A percentile compares a stretch with the other conserved stretches of the same genome.
These are phyloP conservation scores for Ormosia semicastrata DNA, from an alignment of 306 rosid species.

Conservation along the genomic window DNA sequence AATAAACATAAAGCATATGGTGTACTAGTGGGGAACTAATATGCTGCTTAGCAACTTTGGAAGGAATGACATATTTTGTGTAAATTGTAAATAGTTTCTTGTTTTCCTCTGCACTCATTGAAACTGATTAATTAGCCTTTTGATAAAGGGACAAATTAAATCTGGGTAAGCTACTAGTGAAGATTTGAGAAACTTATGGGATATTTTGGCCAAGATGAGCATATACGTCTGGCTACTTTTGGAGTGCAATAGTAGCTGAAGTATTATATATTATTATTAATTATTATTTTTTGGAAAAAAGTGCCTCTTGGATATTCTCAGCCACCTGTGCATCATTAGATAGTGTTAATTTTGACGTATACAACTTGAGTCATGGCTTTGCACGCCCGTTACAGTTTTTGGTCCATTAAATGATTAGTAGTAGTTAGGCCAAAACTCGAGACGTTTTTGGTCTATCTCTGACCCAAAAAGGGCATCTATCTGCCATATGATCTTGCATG, in stretches of 20 bases:
- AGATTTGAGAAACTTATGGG: neutral
- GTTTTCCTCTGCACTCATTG: slow-evolving; percentile 7
- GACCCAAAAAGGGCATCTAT: neutral
- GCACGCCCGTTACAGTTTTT: neutral
- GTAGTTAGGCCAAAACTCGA: neutral
- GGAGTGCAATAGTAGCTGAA: neutral
- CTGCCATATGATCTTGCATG: neutral
- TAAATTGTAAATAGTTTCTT: slow-evolving; percentile 27
- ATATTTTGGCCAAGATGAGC: neutral
- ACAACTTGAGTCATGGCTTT: neutral
- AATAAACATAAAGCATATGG: slow-evolving; percentile 22
- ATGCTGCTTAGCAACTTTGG: neutral
- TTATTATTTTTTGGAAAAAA: neutral
- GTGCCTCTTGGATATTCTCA: neutral
- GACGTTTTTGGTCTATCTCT: too few species aligned
- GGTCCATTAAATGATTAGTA: neutral
- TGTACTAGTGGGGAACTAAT: slow-evolving; percentile 1
- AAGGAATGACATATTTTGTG: slow-evolving; percentile 2
- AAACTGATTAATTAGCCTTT: neutral
- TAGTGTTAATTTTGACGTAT: neutral
- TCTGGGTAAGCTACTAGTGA: neutral
- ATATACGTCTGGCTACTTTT: neutral
- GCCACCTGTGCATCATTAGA: neutral
- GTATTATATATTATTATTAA: neutral
- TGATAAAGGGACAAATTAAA: neutral